Evolutionary conservation across 345 rosid species (phyloP).

Genomic region (Salix exigua): DNA sequence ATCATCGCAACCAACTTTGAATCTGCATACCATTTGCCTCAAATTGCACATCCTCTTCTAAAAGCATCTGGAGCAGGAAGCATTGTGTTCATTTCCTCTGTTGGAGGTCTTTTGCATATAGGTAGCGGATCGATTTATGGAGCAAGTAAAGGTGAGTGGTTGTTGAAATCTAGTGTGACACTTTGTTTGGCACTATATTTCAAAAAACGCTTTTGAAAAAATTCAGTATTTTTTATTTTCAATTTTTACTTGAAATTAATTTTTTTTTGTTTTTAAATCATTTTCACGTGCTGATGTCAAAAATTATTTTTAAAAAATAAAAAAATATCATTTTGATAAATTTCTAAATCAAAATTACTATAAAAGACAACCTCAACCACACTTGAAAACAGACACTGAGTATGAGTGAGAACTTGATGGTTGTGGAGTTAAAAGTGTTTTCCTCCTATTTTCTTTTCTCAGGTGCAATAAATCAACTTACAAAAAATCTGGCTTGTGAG

Average conservation of each 20-base stretch:
- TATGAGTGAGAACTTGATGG: not conserved
- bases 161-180: not conserved
- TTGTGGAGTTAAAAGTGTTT: not conserved
- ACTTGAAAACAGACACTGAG: too few relatives aligned
- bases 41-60: conserved; percentile 77
- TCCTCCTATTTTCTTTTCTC: conserved; percentile 10
- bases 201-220: too few relatives aligned
- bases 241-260: too few relatives aligned
- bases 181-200: too few relatives aligned
- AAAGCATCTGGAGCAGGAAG: conserved; percentile 78
- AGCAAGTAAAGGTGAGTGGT: conserved; percentile 59
- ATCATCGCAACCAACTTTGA: conserved; percentile 71
- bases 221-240: too few relatives aligned
- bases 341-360: too few relatives aligned
- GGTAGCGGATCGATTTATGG: conserved; percentile 67
- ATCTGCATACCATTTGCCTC: conserved; percentile 70
- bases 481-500: conserved; percentile 81
- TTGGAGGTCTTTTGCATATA: conserved; percentile 45
- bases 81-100: conserved; percentile 87
- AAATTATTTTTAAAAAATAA: too few relatives aligned
- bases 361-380: too few relatives aligned
- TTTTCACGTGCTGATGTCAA: too few relatives aligned
- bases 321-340: too few relatives aligned
- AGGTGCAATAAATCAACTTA: conserved; percentile 81
- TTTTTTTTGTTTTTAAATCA: too few relatives aligned